Conservation (phyloP, 257 asterid species). For the Cordia subcordata region DNA sequence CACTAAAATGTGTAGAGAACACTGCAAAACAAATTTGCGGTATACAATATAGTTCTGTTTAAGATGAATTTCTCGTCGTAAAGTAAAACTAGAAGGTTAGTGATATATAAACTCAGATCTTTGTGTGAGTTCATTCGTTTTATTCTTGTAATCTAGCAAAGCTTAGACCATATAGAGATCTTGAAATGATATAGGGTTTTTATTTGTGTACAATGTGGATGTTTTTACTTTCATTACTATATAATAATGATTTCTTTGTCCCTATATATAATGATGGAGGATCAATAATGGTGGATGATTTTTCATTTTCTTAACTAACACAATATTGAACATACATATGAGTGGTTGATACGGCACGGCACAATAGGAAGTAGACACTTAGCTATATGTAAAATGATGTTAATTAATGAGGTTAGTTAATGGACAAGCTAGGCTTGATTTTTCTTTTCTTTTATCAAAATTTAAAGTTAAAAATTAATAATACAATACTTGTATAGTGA, state of each 20-base stretch:
- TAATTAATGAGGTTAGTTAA: constrained; percentile 35
- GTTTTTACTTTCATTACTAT: neutral
- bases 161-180: neutral
- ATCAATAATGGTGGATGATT: neutral
- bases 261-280: too few species aligned
- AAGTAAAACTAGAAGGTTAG: too few species aligned
- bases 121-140: neutral
- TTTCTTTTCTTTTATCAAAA: too few species aligned
- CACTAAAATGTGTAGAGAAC: constrained; percentile 34
- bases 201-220: constrained; percentile 11
- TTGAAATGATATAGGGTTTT: neutral
- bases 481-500: too few species aligned
- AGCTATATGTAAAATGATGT: constrained; percentile 21
- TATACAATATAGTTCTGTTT: too few species aligned
- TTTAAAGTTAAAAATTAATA: too few species aligned
- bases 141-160: neutral
- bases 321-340: constrained; percentile 13
- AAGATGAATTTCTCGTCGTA: too few species aligned
- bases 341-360: constrained; percentile 78
- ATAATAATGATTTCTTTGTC: too few species aligned
- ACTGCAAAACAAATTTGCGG: too few species aligned
- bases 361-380: constrained; percentile 18
- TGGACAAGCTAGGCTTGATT: too few species aligned
- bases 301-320: neutral
- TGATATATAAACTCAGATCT: too few species aligned